phyloP scores from a whole-genome alignment of 768 basidiomycete species.

The Paxillus rubicundulus region DNA sequence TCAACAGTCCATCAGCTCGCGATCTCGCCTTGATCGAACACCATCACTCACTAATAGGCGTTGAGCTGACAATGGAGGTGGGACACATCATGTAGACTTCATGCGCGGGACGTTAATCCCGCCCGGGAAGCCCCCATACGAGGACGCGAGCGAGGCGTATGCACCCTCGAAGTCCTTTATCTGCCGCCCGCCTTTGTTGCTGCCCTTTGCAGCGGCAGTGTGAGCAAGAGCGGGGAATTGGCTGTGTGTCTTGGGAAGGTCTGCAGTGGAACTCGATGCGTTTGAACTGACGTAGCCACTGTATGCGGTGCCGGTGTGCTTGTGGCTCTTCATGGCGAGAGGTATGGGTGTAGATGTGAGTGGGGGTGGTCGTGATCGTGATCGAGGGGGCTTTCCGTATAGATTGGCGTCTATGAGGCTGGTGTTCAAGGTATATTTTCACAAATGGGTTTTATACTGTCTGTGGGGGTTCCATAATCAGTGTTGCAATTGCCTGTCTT shows the following conservation, averaged over 20 bases:
- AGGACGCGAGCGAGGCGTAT: background rate
- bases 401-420: too few relatives aligned
- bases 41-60: too few relatives aligned
- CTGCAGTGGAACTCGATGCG: background rate
- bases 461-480: too few relatives aligned
- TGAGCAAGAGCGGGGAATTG: background rate
- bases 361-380: background rate
- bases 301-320: background rate
- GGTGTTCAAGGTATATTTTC: too few relatives aligned
- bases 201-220: background rate
- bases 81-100: background rate
- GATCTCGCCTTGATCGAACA: background rate
- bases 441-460: too few relatives aligned
- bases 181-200: background rate
- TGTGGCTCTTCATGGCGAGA: background rate
- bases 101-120: background rate
- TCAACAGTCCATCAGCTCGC: too few relatives aligned
- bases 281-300: background rate
- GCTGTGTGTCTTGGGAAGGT: background rate
- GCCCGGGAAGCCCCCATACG: background rate
- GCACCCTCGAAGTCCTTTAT: slow-evolving; percentile 3
- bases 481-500: too few relatives aligned
- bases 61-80: background rate
- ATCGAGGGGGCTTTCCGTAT: too few relatives aligned
- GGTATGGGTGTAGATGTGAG: background rate